phyloP scores from a whole-genome alignment of 129 eudicot genomes.

The Chrysanthemum lavandulifolium region DNA sequence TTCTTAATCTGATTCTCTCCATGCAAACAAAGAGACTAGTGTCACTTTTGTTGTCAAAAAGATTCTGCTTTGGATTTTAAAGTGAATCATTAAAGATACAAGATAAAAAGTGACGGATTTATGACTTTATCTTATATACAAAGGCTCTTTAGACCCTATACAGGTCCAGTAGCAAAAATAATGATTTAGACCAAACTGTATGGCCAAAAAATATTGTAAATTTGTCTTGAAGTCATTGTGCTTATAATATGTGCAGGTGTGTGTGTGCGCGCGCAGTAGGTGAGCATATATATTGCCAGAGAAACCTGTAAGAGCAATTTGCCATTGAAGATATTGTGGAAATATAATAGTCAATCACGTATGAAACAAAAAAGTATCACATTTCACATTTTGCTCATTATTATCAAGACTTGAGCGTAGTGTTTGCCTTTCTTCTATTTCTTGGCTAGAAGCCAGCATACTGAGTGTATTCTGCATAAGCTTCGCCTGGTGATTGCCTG shows the following conservation, averaged over 20 bases:
- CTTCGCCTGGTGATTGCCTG: conserved; percentile 65
- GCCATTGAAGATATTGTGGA: conserved; percentile 8
- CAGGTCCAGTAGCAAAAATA: neutral
- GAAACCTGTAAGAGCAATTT: conserved; percentile 16
- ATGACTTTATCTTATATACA: neutral
- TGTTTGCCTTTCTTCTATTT: conserved; percentile 1
- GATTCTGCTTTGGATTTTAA: conserved; percentile 13
- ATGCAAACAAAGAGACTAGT: conserved; percentile 7
- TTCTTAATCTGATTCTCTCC: conserved; percentile 12
- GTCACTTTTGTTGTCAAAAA: conserved; percentile 15
- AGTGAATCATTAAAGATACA: conserved; percentile 16
- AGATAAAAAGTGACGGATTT: conserved; percentile 23
- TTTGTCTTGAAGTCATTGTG: neutral
- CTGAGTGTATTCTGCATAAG: conserved; percentile 79
- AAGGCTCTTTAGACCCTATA: neutral
- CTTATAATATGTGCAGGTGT: neutral
- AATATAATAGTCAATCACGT: conserved; percentile 4
- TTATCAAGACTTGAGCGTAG: conserved; percentile 10
- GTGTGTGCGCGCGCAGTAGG: neutral
- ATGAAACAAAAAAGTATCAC: neutral
- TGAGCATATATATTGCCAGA: neutral
- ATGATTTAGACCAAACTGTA: neutral
- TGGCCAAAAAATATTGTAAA: neutral
- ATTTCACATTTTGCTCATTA: conserved; percentile 20
- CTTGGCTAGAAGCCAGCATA: conserved; percentile 58